These are phyloP conservation scores for Kappamyces sp. DNA, from an alignment of 192 early-diverging fungal genomes.

Conservation along the genomic window DNA sequence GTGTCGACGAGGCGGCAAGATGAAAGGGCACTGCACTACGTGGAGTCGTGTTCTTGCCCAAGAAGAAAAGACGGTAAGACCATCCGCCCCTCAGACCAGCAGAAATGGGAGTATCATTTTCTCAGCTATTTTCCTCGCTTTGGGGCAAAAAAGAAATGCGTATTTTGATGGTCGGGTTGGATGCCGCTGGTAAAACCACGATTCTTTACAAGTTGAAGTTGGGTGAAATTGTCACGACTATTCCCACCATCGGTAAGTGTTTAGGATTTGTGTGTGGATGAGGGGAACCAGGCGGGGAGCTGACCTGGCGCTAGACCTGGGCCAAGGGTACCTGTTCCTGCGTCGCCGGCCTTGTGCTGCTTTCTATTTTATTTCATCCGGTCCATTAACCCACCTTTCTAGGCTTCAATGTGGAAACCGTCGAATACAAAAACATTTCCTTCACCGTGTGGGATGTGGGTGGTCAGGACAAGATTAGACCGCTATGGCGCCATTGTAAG, in stretches of 20 bases:
- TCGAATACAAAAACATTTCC: conserved; percentile 96
- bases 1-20: no score
- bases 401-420: conserved; percentile 98
- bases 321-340: no score
- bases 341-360: background rate
- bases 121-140: conserved; percentile 65
- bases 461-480: conserved; percentile 97
- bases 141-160: conserved; percentile 94
- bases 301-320: background rate
- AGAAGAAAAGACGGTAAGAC: no score
- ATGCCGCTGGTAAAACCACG: conserved; percentile 97
- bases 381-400: no score
- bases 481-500: conserved; percentile 94
- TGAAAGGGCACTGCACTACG: no score
- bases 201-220: conserved; percentile 98
- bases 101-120: conserved; percentile 86
- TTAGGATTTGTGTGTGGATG: background rate
- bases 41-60: no score
- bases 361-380: no score
- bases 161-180: conserved; percentile 90
- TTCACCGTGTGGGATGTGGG: conserved; percentile 99
- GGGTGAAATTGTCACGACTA: conserved; percentile 97
- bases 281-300: background rate
- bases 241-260: conserved; percentile 90
- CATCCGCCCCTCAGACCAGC: no score